A percentile compares a stretch with the other conserved stretches of the same genome.
Evolutionary conservation across 768 basidiomycete genomes (phyloP).

Genomic region (Trametes coccinea): DNA sequence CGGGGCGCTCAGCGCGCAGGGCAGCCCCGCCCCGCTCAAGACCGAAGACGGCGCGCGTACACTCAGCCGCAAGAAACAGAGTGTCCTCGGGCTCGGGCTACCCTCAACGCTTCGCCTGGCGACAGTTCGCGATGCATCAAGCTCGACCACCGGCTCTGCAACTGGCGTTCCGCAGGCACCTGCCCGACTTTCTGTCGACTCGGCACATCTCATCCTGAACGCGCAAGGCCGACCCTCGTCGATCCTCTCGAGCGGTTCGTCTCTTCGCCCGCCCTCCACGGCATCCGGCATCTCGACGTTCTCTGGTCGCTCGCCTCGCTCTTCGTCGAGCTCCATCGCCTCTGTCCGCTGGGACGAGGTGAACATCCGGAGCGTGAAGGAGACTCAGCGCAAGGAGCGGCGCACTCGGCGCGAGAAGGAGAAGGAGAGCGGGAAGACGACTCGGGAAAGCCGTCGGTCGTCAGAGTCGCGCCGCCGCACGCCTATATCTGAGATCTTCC

Average conservation of each 20-base stretch:
- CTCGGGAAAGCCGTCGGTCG: conserved; percentile 44
- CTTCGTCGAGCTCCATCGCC: conserved; percentile 34
- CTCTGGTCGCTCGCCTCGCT: conserved; percentile 40
- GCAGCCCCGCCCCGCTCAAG: conserved; percentile 25
- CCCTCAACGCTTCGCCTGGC: conserved; percentile 43
- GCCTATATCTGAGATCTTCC: conserved; percentile 61
- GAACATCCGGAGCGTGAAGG: conserved; percentile 48
- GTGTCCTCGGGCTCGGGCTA: conserved; percentile 61
- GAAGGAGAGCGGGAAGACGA: conserved; percentile 29
- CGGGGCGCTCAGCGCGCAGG: conserved; percentile 48
- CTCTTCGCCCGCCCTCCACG: conserved; percentile 49
- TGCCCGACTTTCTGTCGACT: conserved; percentile 35
- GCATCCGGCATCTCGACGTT: conserved; percentile 42
- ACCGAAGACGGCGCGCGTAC: conserved; percentile 37
- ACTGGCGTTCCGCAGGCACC: conserved; percentile 17
- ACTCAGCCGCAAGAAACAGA: conserved; percentile 56
- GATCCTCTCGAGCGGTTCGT: conserved; percentile 42
- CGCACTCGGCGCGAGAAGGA: conserved; percentile 35
- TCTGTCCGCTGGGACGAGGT: conserved; percentile 56
- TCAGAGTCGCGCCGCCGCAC: conserved; percentile 56
- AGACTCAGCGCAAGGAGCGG: conserved; percentile 36
- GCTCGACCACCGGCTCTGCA: conserved; percentile 15
- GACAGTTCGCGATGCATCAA: conserved; percentile 26
- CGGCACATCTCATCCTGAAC: conserved; percentile 35
- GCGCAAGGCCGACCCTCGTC: conserved; percentile 40